phyloP scores from a whole-genome alignment of 345 rosid species.

The Dovyalis caffra region DNA sequence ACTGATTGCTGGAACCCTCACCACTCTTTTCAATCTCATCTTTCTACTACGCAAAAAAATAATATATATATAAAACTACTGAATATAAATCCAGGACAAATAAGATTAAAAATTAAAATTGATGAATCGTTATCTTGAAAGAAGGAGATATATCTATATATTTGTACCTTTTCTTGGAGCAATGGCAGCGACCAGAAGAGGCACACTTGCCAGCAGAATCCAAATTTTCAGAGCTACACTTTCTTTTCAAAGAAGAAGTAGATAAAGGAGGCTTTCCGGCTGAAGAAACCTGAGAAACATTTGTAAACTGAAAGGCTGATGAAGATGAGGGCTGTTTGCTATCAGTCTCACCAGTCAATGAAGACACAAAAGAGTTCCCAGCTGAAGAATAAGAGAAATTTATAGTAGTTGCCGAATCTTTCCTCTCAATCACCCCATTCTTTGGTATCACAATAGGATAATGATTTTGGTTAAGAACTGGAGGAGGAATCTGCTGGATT shows the following conservation, averaged over 20 bases:
- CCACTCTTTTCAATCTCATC: conserved; percentile 25
- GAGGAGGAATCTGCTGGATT: conserved; percentile 69
- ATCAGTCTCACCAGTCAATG: conserved; percentile 48
- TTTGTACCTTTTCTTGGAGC: conserved; percentile 72
- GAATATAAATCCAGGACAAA: background rate
- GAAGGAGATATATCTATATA: background rate
- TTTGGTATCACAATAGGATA: conserved; percentile 23
- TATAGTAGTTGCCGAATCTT: conserved; percentile 55
- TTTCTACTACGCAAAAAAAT: conserved; percentile 13
- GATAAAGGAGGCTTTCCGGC: conserved; percentile 74
- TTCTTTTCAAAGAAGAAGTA: conserved; percentile 60
- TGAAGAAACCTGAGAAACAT: conserved; percentile 51
- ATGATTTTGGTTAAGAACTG: conserved; percentile 5
- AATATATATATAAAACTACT: background rate
- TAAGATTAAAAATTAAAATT: background rate
- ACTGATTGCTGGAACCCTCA: conserved; percentile 31
- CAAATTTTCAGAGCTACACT: conserved; percentile 69
- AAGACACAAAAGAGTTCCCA: conserved; percentile 49
- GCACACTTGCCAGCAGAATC: conserved; percentile 57
- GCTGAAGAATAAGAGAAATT: conserved; percentile 64
- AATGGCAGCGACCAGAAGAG: conserved; percentile 78
- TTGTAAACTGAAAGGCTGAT: conserved; percentile 58
- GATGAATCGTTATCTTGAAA: background rate
- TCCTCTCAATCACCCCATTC: conserved; percentile 38
- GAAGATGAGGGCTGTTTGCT: conserved; percentile 43